Conservation (phyloP, 1,284 basidiomycete species). For the Papiliotrema fonsecae region DNA sequence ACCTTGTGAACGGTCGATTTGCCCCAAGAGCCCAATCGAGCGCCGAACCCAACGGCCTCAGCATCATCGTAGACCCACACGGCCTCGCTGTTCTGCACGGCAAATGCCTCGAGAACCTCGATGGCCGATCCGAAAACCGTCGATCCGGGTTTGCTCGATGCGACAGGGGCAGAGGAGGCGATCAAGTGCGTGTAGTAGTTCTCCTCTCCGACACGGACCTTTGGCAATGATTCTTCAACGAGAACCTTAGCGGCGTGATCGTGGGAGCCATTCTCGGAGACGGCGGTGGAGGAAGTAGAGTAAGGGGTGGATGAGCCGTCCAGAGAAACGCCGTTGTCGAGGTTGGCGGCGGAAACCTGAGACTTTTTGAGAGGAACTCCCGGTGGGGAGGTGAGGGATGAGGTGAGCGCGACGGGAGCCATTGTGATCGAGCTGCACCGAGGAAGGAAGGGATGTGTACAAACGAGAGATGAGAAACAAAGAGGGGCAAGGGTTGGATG, state of each 20-base stretch:
- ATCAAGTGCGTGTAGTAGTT: conserved; percentile 33
- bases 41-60: conserved; percentile 40
- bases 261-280: conserved; percentile 32
- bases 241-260: conserved; percentile 17
- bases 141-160: conserved; percentile 33
- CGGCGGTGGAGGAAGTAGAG: conserved; percentile 36
- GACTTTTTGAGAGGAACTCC: conserved; percentile 22
- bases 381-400: conserved; percentile 27
- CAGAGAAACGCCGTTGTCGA: conserved; percentile 23
- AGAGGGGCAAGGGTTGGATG: too few relatives aligned
- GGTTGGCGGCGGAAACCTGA: conserved; percentile 20
- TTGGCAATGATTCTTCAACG: conserved; percentile 19
- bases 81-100: conserved; percentile 35
- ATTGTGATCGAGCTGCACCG: too few relatives aligned
- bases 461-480: too few relatives aligned
- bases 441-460: too few relatives aligned
- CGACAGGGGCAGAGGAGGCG: conserved; percentile 26
- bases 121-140: conserved; percentile 39
- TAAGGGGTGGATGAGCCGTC: conserved; percentile 38
- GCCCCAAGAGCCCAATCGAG: conserved; percentile 20
- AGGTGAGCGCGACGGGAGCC: conserved; percentile 29
- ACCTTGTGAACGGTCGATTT: conserved; percentile 58
- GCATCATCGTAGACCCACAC: conserved; percentile 49
- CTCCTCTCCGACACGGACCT: conserved; percentile 17
- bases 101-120: conserved; percentile 41